Conservation (phyloP, 140 eudicot genomes). For the Bidens hawaiensis region DNA sequence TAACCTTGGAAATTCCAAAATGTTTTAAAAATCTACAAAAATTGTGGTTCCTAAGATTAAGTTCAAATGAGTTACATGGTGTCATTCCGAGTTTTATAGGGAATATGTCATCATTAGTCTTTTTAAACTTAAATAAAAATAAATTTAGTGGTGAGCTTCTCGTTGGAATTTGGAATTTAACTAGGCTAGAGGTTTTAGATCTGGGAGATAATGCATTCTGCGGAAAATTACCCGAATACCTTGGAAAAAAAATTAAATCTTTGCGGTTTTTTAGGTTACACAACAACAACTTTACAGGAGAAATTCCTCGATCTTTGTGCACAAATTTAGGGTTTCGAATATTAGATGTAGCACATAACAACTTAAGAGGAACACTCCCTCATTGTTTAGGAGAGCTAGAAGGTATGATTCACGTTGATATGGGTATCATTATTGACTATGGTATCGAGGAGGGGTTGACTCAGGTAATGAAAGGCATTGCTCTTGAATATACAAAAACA, state of each 20-base stretch:
- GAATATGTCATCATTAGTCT: not conserved
- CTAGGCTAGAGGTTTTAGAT: conserved; percentile 18
- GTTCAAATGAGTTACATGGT: conserved; percentile 15
- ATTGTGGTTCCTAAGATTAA: not conserved
- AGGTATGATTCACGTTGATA: too few species aligned
- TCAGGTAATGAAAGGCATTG: conserved; percentile 10
- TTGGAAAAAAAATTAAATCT: not conserved
- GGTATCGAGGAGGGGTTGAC: not conserved
- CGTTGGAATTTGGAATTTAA: conserved; percentile 19
- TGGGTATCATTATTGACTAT: too few species aligned
- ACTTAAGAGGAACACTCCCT: not conserved
- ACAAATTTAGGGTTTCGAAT: conserved; percentile 2
- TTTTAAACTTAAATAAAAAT: conserved; percentile 20
- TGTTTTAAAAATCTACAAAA: not conserved
- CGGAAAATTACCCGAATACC: conserved; percentile 29
- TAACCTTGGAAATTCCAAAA: not conserved
- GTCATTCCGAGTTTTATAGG: conserved; percentile 23
- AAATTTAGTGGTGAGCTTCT: conserved; percentile 19
- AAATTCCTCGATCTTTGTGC: conserved; percentile 24
- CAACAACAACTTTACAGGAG: conserved; percentile 14
- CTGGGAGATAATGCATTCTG: conserved; percentile 26
- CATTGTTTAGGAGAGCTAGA: too few species aligned
- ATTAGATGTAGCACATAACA: conserved; percentile 23
- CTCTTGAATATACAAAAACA: not conserved
- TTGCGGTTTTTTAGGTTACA: conserved; percentile 17